Base-by-base conservation (phyloP, 225 moss, liverwort and hornwort species). In the Ulota crispa region DNA sequence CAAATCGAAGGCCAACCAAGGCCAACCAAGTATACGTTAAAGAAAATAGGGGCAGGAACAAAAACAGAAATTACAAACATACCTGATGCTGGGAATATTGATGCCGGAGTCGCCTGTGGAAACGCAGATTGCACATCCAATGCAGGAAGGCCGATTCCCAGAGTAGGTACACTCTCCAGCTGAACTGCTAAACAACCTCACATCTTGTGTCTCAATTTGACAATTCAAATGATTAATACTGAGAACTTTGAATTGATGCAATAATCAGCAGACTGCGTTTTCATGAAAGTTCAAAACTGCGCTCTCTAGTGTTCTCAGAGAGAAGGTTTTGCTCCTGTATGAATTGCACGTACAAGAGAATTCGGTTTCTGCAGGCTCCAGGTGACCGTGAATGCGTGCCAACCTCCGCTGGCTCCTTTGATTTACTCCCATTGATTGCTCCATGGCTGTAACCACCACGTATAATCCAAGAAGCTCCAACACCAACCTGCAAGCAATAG, bases 61-160 rank as follows among this genome's bases (percentile, higher is more conserved):
- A 73, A 50, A 26, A 13, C 60, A 26, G 9, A 31, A 31, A 34
- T 9, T 42, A 62, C 34, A 20, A 52, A 27, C 26, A 16, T 76
- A 99, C 98, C 93, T 45, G 94, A 86, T 54, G 86, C 80, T 32
- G 98, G 95, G 23, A 99, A 99, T 37, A 85, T 88, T 75, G 94
- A 92, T 73, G 98, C 95, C 28, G 98, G 93, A 69, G 95, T 99
- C 37, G 95, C 95, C 64, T 95, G 95, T 67, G 94, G 95, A 76
- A 99, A 99, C 18, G 95, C 98, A 28, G 85, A 84, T 77, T 85
- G 86, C 42, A 99, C 73, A 45, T 92, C 95, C 75, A 99, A 84
- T 24, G 95, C 87, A 45, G 98, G 93, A 72, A 87, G 88, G 7
- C 95, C 98, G 70, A 93, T 87, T 66, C 88, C 89, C 61, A 92